phyloP scores from a whole-genome alignment of 2,329 filamentous ascomycete genomes.

The Xylariaceae sp. region DNA sequence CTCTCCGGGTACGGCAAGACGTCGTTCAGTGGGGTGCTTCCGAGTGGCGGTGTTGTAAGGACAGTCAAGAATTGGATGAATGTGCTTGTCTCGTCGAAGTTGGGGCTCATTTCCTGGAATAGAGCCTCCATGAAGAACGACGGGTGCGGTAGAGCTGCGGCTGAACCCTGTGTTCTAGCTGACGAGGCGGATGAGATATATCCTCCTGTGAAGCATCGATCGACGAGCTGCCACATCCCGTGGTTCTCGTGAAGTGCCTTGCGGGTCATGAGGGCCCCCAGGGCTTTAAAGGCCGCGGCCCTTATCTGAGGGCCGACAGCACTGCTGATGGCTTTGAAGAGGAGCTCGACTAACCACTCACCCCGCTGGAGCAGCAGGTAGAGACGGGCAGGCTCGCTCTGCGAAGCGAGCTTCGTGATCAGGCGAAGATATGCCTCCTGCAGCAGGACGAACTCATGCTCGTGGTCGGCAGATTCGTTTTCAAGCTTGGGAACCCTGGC shows the following conservation, averaged over 20 bases:
- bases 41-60: slow-evolving; percentile 61
- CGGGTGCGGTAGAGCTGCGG: slow-evolving; percentile 28
- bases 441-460: slow-evolving; percentile 95
- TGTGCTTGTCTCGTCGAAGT: slow-evolving; percentile 79
- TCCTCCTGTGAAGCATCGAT: slow-evolving; percentile 68
- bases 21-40: slow-evolving; percentile 61
- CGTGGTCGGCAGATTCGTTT: slow-evolving; percentile 66
- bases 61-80: slow-evolving; percentile 74
- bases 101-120: slow-evolving; percentile 67
- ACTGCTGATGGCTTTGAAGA: slow-evolving; percentile 75
- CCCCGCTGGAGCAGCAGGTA: slow-evolving; percentile 64
- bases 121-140: slow-evolving; percentile 53
- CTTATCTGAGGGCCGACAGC: slow-evolving; percentile 71
- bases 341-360: slow-evolving; percentile 65
- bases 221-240: slow-evolving; percentile 73
- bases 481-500: slow-evolving; percentile 57
- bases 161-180: slow-evolving; percentile 26
- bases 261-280: slow-evolving; percentile 68
- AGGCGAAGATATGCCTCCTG: slow-evolving; percentile 88
- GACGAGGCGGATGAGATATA: slow-evolving; percentile 33
- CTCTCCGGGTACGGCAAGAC: slow-evolving; percentile 80
- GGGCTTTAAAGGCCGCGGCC: slow-evolving; percentile 75
- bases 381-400: slow-evolving; percentile 65
- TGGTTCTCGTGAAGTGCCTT: slow-evolving; percentile 64
- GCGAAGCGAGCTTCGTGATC: slow-evolving; percentile 71